phyloP scores from a whole-genome alignment of 129 eudicot species.

The Tagetes erecta region DNA sequence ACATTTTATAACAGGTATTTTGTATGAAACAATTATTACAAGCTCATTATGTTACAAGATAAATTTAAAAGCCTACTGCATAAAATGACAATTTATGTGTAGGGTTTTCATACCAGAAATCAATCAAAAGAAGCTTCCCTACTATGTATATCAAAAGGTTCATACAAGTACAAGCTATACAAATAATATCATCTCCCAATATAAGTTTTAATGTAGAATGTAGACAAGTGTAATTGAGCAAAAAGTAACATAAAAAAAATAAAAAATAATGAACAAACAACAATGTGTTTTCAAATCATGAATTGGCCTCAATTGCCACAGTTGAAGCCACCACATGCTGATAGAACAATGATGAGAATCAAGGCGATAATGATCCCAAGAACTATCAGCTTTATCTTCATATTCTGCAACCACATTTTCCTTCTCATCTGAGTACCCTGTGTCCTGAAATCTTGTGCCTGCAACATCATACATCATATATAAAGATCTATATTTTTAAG shows the following conservation, averaged over 20 bases:
- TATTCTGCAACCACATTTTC: slow-evolving; percentile 94
- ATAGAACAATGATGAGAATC: slow-evolving; percentile 72
- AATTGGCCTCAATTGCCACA: slow-evolving; percentile 43
- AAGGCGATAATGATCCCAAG: slow-evolving; percentile 68
- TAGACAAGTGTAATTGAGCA: background rate
- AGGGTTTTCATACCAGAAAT: background rate
- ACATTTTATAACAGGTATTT: background rate
- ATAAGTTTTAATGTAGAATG: slow-evolving; percentile 26
- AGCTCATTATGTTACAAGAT: background rate
- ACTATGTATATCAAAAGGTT: slow-evolving; percentile 12
- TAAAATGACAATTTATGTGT: background rate
- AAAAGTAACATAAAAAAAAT: slow-evolving; percentile 8
- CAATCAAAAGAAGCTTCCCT: background rate
- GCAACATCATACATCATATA: slow-evolving; percentile 2
- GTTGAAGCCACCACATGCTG: slow-evolving; percentile 75
- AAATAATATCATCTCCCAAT: slow-evolving; percentile 27
- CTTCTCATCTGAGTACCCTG: slow-evolving; percentile 85
- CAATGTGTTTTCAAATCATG: slow-evolving; percentile 9
- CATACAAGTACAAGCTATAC: slow-evolving; percentile 40
- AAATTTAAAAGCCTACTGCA: background rate
- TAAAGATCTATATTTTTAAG: background rate
- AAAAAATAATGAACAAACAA: slow-evolving; percentile 21
- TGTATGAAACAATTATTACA: background rate
- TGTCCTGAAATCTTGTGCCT: slow-evolving; percentile 93
- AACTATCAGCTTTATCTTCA: slow-evolving; percentile 91